Base-by-base conservation (phyloP, 108 stramenopile species). In the Asterionellopsis glacialis region DNA sequence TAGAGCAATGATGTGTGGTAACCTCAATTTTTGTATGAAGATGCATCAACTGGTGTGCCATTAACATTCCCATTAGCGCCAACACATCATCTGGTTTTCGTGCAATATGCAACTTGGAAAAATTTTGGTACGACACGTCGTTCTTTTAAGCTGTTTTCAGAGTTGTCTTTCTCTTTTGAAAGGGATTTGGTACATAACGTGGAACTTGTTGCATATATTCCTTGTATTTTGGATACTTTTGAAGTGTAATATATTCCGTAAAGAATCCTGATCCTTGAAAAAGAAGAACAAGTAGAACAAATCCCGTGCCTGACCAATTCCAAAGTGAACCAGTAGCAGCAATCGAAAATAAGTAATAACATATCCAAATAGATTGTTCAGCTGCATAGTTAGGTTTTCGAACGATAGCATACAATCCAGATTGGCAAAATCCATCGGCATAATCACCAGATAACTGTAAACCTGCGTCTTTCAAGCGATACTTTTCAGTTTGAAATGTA, bases 51-150 rank as follows among this genome's bases (percentile, higher is more conserved):
- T 13, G 90, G 85, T 44, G 86, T 81, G 45, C 83, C 82, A 69
- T 85, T 91, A 42, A 94, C 82, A 55, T 88, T 86, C 23, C 86
- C 90, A 72, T 89, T 83, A 0, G 68, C 76, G 14, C 85, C 89
- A 25, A 90, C 49, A 18, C 41, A 65, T 87, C 86, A 51, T 83
- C 65, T 13, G 43, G 47, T 18, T 67, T 64, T 41, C 80, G 67
- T 21, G 78, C 71, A 56, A 87, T 90, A 3, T 75, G 59, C 55
- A 87, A 54, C 49, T 73, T 70, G n/a, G 76, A 70, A 23, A 18
- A 56, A 26, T 65, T 70, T 43, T 57, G 43, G n/a, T n/a, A n/a
- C n/a, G n/a, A n/a, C n/a, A n/a, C n/a, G n/a, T n/a, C n/a, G 33
- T 33, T 33, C 7, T 33, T 7, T 33, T 33, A 2, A 2, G 5